Percentiles rank a stretch among this genome's conserved stretches.
Conservation (phyloP, 768 basidiomycete genomes). For the Agaricus blazei region DNA sequence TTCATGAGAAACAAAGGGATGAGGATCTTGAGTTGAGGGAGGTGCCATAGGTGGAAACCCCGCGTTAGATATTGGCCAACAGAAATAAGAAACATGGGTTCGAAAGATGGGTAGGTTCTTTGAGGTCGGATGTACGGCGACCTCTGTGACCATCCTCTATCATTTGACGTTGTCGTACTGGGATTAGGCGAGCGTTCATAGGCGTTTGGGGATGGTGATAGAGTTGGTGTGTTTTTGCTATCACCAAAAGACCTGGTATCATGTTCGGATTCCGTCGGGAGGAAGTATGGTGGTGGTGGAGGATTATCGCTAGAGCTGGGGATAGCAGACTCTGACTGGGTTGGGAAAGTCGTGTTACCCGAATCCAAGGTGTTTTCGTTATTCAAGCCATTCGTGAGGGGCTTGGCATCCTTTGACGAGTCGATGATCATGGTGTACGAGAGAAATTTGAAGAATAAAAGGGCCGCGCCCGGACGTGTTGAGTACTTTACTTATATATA, state of each 20-base stretch:
- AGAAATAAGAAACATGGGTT: slow-evolving; percentile 23
- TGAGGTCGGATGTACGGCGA: slow-evolving; percentile 15
- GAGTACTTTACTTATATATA: too few species aligned
- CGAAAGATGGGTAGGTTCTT: slow-evolving; percentile 21
- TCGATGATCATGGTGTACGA: not conserved
- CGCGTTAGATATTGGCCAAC: slow-evolving; percentile 27
- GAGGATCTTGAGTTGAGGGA: slow-evolving; percentile 29
- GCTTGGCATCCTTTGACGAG: not conserved
- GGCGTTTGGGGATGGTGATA: not conserved
- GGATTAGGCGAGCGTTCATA: not conserved
- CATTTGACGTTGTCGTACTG: not conserved
- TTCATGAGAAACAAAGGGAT: slow-evolving; percentile 50
- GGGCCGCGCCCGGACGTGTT: too few species aligned
- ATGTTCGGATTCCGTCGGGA: not conserved
- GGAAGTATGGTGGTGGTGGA: not conserved
- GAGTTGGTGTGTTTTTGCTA: too few species aligned
- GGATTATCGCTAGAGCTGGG: not conserved
- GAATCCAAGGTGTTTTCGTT: not conserved
- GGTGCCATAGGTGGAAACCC: slow-evolving; percentile 44
- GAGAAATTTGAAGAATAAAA: too few species aligned
- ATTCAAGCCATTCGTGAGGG: not conserved
- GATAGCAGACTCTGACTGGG: not conserved
- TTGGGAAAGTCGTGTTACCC: not conserved
- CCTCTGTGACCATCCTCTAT: not conserved
- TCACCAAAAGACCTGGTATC: too few species aligned